Conservation (phyloP, 225 moss, liverwort and hornwort genomes). For the Sphagnum contortum region DNA sequence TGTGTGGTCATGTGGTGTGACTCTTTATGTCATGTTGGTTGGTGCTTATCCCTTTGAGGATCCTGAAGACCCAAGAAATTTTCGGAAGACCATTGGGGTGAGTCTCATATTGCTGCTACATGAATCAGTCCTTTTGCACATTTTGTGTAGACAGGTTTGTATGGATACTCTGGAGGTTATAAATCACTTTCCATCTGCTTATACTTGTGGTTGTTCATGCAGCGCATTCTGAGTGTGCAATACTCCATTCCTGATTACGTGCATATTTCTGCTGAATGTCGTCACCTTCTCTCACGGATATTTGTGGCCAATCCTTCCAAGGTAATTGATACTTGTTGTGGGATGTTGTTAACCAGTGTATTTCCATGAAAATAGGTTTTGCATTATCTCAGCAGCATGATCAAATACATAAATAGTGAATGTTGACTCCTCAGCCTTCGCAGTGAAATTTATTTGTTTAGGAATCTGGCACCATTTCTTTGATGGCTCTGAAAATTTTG, state of each 20-base stretch:
- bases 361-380: background rate
- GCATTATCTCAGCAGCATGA: too few relatives aligned
- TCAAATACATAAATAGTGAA: too few relatives aligned
- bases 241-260: conserved; percentile 95
- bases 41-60: conserved; percentile 98
- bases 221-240: conserved; percentile 95
- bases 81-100: conserved; percentile 91
- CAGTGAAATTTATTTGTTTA: too few relatives aligned
- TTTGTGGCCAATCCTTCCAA: conserved; percentile 92
- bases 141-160: too few relatives aligned
- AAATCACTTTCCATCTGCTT: too few relatives aligned
- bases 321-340: conserved; percentile 13
- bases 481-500: background rate
- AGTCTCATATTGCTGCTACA: background rate
- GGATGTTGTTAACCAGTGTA: background rate
- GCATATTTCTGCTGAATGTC: conserved; percentile 84
- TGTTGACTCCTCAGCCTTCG: too few relatives aligned
- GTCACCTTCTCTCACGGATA: conserved; percentile 79
- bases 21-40: conserved; percentile 96
- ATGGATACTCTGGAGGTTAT: too few relatives aligned
- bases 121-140: background rate
- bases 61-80: conserved; percentile 93
- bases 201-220: conserved; percentile 2
- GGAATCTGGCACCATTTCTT: too few relatives aligned
- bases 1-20: conserved; percentile 98